phyloP scores from a whole-genome alignment of 2,329 filamentous ascomycete genomes.

The Pestalotiopsis sp. region DNA sequence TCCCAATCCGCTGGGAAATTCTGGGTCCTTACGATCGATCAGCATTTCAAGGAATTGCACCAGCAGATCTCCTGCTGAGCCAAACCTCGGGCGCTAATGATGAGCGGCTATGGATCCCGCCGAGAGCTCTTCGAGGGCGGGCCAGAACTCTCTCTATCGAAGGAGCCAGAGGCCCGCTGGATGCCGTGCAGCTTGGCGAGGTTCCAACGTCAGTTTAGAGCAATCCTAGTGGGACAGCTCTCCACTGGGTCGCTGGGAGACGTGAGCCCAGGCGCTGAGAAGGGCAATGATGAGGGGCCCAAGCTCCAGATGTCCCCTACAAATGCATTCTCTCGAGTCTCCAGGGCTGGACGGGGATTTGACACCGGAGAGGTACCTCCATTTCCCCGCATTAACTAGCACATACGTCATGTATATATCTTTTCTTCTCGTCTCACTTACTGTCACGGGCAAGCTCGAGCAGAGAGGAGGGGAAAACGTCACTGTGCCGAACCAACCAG shows the following conservation, averaged over 20 bases:
- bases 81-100: background rate
- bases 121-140: background rate
- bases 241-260: too few species aligned
- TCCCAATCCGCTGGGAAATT: background rate
- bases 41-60: background rate
- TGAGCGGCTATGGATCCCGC: background rate
- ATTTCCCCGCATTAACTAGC: slow-evolving; percentile 24
- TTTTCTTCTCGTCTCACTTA: background rate
- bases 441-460: background rate
- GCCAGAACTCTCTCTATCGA: background rate
- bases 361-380: slow-evolving; percentile 12
- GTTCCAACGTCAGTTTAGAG: too few species aligned
- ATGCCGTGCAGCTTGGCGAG: too few species aligned
- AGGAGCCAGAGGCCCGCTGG: too few species aligned
- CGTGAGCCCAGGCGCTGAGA: too few species aligned
- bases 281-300: slow-evolving; percentile 1
- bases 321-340: background rate
- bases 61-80: background rate
- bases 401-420: slow-evolving; percentile 31
- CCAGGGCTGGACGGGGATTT: background rate
- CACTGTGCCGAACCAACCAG: background rate
- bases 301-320: slow-evolving; percentile 9
- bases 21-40: background rate
- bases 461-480: background rate
- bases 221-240: too few species aligned